phyloP scores from a whole-genome alignment of 2,329 filamentous ascomycete species.

The Alternaria dauci region DNA sequence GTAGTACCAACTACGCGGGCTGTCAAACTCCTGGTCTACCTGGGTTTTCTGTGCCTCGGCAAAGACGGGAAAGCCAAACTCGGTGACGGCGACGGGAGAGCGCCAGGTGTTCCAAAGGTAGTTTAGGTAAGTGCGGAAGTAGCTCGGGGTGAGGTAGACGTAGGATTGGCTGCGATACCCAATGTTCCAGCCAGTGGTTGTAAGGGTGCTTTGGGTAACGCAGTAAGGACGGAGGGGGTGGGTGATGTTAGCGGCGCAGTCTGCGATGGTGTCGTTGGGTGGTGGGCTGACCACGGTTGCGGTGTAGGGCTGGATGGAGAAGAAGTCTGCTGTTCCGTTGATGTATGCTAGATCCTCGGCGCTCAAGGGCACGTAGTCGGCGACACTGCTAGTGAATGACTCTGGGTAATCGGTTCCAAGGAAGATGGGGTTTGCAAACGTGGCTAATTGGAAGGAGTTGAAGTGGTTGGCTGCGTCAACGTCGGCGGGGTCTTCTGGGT shows the following conservation, averaged over 20 bases:
- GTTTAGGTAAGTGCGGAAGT: slow-evolving; percentile 64
- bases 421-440: slow-evolving; percentile 64
- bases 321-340: slow-evolving; percentile 61
- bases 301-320: slow-evolving; percentile 67
- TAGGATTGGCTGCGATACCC: slow-evolving; percentile 65
- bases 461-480: slow-evolving; percentile 58
- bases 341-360: slow-evolving; percentile 55
- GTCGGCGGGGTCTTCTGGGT: slow-evolving; percentile 52
- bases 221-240: slow-evolving; percentile 62
- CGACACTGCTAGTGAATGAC: slow-evolving; percentile 51
- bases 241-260: slow-evolving; percentile 59
- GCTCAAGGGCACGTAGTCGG: slow-evolving; percentile 57
- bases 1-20: slow-evolving; percentile 64
- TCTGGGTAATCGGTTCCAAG: slow-evolving; percentile 61
- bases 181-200: slow-evolving; percentile 65
- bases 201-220: slow-evolving; percentile 56
- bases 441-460: slow-evolving; percentile 53
- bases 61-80: slow-evolving; percentile 67
- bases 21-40: slow-evolving; percentile 63
- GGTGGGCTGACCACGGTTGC: slow-evolving; percentile 63
- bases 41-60: slow-evolving; percentile 56
- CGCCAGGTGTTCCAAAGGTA: slow-evolving; percentile 69
- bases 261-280: slow-evolving; percentile 53
- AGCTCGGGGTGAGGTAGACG: slow-evolving; percentile 67
- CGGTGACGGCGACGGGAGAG: slow-evolving; percentile 59